Evolutionary conservation across 176 grass and related monocot genomes (phyloP), one percentile per base, ranked within the genome.

Genomic region (Zoysia pacifica): DNA sequence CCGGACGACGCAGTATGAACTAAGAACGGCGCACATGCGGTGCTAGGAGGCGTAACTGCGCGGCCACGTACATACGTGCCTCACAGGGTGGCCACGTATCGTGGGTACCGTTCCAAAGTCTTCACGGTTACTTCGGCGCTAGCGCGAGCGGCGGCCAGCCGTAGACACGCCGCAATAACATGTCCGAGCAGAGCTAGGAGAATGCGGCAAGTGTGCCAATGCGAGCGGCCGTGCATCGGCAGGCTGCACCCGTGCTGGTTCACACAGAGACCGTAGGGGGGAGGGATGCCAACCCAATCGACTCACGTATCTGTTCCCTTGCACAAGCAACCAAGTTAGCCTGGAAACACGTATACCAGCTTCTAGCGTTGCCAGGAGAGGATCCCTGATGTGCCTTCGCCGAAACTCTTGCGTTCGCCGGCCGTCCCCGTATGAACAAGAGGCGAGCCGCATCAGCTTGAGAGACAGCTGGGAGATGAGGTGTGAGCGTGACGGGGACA

Each of bases 361-460:
- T 74, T 80, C 70, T 79, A 75, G 64, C 64, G 20, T 12, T 46
- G 64, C 54, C 72, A 76, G 51, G 28, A 64, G 40, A 65, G 2
- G 43, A 76, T 61, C 19, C 1, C 1, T 19, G 1, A 4, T 16
- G 55, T 43, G 53, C 46, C 46, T 44, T 56, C 5, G 19, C 9
- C 11, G 69, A 7, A 3, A 63, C 16, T 47, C 28, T 62, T 62
- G 44, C 59, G 45, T 49, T 56, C 42, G 74, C 46, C 19, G 55
- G 54, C 20, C 20, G 18, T 1, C 1, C 36, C 45, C 2, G 20
- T 60, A 37, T 60, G 67, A 60, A 70, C 67, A 61, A 10, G 49
- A 61, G 41, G n/a, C 6, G 37, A 63, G 68, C 67, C 65, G 75
- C 58, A 15, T 10, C 7, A 3, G 12, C 4, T 44, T 0, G 50